phyloP scores from a whole-genome alignment of 352 stramenopile species.

The Phytopythium vexans region DNA sequence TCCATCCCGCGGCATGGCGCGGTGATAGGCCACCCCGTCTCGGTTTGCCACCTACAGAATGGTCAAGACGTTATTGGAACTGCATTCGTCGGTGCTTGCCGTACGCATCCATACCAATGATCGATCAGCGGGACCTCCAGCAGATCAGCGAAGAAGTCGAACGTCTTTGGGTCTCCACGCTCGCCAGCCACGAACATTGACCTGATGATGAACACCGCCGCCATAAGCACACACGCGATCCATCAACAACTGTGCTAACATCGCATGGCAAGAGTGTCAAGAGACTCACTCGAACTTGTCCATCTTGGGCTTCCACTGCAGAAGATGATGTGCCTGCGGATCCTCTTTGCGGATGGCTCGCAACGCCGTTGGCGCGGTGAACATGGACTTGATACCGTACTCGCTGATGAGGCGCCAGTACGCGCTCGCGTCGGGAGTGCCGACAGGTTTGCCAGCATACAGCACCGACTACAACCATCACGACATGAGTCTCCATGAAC shows the following conservation, averaged over 20 bases:
- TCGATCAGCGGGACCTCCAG: conserved; percentile 72
- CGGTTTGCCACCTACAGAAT: conserved; percentile 79
- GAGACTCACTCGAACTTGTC: conserved; percentile 12
- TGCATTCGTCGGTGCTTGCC: neutral
- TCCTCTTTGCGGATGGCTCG: conserved; percentile 88
- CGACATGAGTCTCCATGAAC: neutral
- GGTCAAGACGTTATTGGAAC: neutral
- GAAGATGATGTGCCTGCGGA: conserved; percentile 50
- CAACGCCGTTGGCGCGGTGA: conserved; percentile 88
- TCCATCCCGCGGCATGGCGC: conserved; percentile 72
- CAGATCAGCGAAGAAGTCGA: conserved; percentile 71
- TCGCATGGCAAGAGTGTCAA: too few species aligned
- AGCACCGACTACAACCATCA: conserved; percentile 53
- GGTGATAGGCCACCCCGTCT: conserved; percentile 83
- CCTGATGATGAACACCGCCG: conserved; percentile 27
- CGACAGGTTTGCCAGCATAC: conserved; percentile 90
- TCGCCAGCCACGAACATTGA: conserved; percentile 88
- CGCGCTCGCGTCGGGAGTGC: conserved; percentile 77
- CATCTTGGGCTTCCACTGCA: conserved; percentile 36
- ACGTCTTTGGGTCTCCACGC: conserved; percentile 82
- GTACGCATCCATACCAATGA: conserved; percentile 50
- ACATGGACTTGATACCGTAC: conserved; percentile 85
- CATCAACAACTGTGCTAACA: too few species aligned
- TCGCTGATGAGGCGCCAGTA: conserved; percentile 88
- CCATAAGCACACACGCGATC: too few species aligned